phyloP scores from a whole-genome alignment of 441 rosid genomes.

The Populus trichocarpa region DNA sequence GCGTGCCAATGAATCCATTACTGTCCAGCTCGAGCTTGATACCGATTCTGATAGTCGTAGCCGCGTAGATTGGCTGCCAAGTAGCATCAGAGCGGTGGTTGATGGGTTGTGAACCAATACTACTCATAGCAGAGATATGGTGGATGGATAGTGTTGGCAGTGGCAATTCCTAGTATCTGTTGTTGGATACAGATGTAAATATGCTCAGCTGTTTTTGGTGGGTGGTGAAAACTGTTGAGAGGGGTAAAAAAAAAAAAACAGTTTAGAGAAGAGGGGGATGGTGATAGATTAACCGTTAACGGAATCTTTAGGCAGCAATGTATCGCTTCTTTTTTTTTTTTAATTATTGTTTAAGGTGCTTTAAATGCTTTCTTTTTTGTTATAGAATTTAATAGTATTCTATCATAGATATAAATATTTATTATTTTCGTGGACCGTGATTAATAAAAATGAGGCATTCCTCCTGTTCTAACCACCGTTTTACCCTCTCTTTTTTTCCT shows the following conservation, averaged over 20 bases:
- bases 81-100: conserved; percentile 44
- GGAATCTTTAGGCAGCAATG: conserved; percentile 20
- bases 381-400: conserved; percentile 6
- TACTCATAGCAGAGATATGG: neutral
- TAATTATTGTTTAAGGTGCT: conserved; percentile 21
- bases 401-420: conserved; percentile 16
- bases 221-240: conserved; percentile 29
- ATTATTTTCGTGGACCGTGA: conserved; percentile 19
- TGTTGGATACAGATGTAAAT: conserved; percentile 57
- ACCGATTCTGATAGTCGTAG: conserved; percentile 31
- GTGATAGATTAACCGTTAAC: conserved; percentile 35
- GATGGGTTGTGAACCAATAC: conserved; percentile 34
- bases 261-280: conserved; percentile 25
- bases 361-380: neutral
- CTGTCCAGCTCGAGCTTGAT: conserved; percentile 55
- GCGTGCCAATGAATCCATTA: conserved; percentile 30
- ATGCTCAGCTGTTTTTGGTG: conserved; percentile 54
- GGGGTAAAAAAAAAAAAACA: neutral
- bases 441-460: conserved; percentile 35
- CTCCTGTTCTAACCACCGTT: neutral
- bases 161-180: neutral
- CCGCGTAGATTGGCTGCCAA: conserved; percentile 60
- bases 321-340: conserved; percentile 10
- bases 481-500: neutral
- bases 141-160: conserved; percentile 14